Evolutionary conservation across 2,329 filamentous ascomycete species (phyloP).

Genomic region (Fusarium drepaniforme): DNA sequence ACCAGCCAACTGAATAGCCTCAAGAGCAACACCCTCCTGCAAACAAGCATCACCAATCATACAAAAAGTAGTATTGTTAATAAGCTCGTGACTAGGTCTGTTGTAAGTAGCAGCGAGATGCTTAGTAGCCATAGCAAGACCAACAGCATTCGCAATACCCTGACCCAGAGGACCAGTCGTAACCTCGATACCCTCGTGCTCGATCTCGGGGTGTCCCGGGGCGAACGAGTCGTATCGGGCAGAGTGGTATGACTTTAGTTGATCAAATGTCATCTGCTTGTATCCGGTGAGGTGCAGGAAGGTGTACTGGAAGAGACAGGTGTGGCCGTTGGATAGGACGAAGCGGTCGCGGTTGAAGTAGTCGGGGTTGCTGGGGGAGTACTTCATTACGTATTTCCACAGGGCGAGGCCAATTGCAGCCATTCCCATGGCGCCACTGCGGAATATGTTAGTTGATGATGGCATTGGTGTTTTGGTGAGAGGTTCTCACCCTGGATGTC

Average conservation of each 20-base stretch:
- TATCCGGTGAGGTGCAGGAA: constrained; percentile 67
- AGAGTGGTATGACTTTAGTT: constrained; percentile 66
- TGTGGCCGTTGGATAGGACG: constrained; percentile 71
- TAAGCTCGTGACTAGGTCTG: constrained; percentile 58
- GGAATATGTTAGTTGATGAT: not conserved
- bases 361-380: constrained; percentile 64
- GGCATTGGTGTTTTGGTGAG: not conserved
- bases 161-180: constrained; percentile 71
- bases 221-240: constrained; percentile 61
- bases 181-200: constrained; percentile 68
- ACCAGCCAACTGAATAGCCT: constrained; percentile 68
- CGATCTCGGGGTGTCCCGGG: constrained; percentile 69
- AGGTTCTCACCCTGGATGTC: constrained; percentile 71
- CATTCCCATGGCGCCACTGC: constrained; percentile 66
- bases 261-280: constrained; percentile 66
- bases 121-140: constrained; percentile 69
- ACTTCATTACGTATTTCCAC: constrained; percentile 73
- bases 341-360: constrained; percentile 74
- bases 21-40: constrained; percentile 68
- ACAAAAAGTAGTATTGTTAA: constrained; percentile 66
- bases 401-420: constrained; percentile 70
- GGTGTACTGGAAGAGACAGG: constrained; percentile 66
- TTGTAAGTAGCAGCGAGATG: constrained; percentile 68
- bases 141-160: constrained; percentile 71
- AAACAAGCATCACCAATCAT: constrained; percentile 70